phyloP scores from a whole-genome alignment of 2,329 filamentous ascomycete genomes.

The Coleophoma eucalyptorum region DNA sequence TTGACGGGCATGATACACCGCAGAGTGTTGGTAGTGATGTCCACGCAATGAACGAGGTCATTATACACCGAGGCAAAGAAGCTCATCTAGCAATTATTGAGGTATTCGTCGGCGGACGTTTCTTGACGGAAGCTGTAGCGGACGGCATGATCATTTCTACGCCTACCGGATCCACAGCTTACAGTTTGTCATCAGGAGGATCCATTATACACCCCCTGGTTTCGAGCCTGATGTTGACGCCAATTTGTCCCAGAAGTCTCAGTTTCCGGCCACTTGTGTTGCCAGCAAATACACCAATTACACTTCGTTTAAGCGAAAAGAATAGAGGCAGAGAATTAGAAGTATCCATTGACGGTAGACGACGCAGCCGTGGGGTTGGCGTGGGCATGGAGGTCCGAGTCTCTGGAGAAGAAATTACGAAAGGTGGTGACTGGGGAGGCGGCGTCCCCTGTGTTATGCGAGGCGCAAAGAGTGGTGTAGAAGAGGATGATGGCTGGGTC shows the following conservation, averaged over 20 bases:
- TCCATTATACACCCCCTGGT: slow-evolving; percentile 94
- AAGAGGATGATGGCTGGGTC: slow-evolving; percentile 91
- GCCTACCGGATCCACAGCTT: slow-evolving; percentile 92
- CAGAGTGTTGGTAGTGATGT: slow-evolving; percentile 32
- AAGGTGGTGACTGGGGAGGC: slow-evolving; percentile 53
- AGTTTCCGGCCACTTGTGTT: slow-evolving; percentile 90
- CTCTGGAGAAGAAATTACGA: slow-evolving; percentile 75
- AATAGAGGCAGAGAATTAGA: slow-evolving; percentile 74
- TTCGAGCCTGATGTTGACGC: slow-evolving; percentile 81
- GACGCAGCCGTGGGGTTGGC: slow-evolving; percentile 58
- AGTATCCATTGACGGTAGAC: slow-evolving; percentile 74
- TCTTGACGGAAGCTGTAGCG: slow-evolving; percentile 88
- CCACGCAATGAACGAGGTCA: slow-evolving; percentile 89
- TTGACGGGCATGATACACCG: slow-evolving; percentile 35
- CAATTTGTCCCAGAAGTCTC: slow-evolving; percentile 88
- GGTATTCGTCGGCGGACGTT: slow-evolving; percentile 83
- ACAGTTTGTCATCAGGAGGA: slow-evolving; percentile 88
- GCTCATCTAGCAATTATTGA: slow-evolving; percentile 91
- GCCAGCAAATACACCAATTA: slow-evolving; percentile 80
- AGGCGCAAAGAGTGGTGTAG: slow-evolving; percentile 39
- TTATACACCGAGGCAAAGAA: slow-evolving; percentile 85
- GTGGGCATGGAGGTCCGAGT: slow-evolving; percentile 84
- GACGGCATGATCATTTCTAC: slow-evolving; percentile 94
- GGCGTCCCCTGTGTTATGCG: slow-evolving; percentile 92
- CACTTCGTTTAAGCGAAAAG: slow-evolving; percentile 75